A percentile compares a stretch with the other conserved stretches of the same genome.
These are phyloP conservation scores for Sicyos baderoa DNA, from an alignment of 306 rosid genomes.

Conservation along the genomic window DNA sequence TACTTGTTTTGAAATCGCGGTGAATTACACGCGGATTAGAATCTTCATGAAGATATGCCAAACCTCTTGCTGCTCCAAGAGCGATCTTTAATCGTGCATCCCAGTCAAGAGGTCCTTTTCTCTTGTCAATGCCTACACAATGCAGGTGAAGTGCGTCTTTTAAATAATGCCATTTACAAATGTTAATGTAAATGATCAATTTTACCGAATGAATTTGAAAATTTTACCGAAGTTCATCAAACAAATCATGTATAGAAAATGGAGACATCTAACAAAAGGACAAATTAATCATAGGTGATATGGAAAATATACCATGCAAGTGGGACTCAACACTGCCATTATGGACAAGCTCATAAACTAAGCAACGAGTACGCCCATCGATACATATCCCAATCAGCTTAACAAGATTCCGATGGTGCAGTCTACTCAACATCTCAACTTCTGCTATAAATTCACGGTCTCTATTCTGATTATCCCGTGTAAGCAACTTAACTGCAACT, in stretches of 20 bases:
- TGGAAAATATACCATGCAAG: slow-evolving; percentile 66
- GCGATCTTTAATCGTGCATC: slow-evolving; percentile 87
- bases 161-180: neutral
- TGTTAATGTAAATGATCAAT: too few relatives aligned
- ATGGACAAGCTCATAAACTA: slow-evolving; percentile 82
- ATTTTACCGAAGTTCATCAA: too few relatives aligned
- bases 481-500: slow-evolving; percentile 85
- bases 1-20: slow-evolving; percentile 92
- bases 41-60: slow-evolving; percentile 97
- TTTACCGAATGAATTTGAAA: too few relatives aligned
- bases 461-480: slow-evolving; percentile 59
- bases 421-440: slow-evolving; percentile 86
- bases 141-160: slow-evolving; percentile 2
- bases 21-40: slow-evolving; percentile 95
- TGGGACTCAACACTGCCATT: slow-evolving; percentile 98
- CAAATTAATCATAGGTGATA: neutral
- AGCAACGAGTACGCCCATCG: slow-evolving; percentile 70
- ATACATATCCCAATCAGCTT: slow-evolving; percentile 85
- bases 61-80: slow-evolving; percentile 94
- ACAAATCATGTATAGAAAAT: too few relatives aligned
- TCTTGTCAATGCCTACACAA: slow-evolving; percentile 58
- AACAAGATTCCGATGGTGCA: slow-evolving; percentile 98
- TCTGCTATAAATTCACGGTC: slow-evolving; percentile 78
- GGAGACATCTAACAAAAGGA: neutral
- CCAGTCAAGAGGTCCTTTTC: slow-evolving; percentile 72